Percentiles rank a stretch among this genome's conserved stretches.
phyloP scores from a whole-genome alignment of 139 green algal species.

The Auxenochlorella pyrenoidosa region DNA sequence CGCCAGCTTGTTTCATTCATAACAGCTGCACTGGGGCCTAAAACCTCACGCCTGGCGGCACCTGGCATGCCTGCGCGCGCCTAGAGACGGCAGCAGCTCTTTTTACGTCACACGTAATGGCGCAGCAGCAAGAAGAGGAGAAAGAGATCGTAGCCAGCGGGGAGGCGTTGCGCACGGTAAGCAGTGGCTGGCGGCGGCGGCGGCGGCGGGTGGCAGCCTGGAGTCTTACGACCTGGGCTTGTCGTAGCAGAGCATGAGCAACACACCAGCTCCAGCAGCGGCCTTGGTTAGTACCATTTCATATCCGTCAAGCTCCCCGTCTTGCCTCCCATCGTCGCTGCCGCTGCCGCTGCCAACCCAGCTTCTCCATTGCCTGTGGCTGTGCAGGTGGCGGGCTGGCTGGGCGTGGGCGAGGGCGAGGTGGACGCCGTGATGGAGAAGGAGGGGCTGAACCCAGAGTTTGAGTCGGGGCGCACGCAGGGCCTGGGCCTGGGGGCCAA shows the following conservation, averaged over 20 bases:
- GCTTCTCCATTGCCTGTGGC: neutral
- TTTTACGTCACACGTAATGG: neutral
- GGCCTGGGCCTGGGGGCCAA: conserved; percentile 37
- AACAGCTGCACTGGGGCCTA: too few species aligned
- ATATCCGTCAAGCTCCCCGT: too few species aligned
- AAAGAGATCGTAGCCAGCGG: conserved; percentile 17
- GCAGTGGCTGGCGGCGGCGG: neutral
- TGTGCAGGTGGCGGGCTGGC: conserved; percentile 36
- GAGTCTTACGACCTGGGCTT: too few species aligned
- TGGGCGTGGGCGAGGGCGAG: conserved; percentile 22
- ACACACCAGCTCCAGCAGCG: too few species aligned
- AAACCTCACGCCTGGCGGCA: too few species aligned
- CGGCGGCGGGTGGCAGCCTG: neutral
- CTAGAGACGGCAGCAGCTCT: neutral
- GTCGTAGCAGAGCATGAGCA: too few species aligned
- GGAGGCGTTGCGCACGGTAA: conserved; percentile 13
- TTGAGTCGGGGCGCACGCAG: conserved; percentile 7
- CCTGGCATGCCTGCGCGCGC: too few species aligned
- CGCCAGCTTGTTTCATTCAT: too few species aligned
- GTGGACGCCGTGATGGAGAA: conserved; percentile 32
- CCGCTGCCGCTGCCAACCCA: neutral
- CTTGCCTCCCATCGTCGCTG: too few species aligned
- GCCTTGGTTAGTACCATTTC: too few species aligned
- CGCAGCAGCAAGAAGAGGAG: neutral
- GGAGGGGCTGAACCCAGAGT: conserved; percentile 29